phyloP scores from a whole-genome alignment of 768 basidiomycete genomes.

The Scleroderma citrinum region DNA sequence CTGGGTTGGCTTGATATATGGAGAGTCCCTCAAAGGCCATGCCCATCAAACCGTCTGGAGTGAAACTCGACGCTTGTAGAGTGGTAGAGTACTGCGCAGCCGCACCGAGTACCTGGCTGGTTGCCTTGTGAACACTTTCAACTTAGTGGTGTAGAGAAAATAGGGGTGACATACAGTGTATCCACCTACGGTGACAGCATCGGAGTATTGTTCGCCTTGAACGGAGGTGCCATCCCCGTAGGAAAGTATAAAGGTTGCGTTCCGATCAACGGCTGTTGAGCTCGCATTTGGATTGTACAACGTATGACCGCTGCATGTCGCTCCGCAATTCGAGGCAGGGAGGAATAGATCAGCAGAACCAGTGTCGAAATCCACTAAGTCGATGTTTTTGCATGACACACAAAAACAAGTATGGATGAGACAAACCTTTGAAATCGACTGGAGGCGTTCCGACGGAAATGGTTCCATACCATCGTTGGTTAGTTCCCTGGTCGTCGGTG shows the following conservation, averaged over 20 bases:
- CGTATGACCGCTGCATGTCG: conserved; percentile 29
- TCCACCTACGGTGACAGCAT: conserved; percentile 35
- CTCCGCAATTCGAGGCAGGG: conserved; percentile 22
- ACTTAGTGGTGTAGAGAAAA: conserved; percentile 3
- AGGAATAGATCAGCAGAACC: conserved; percentile 31
- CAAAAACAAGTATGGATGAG: not conserved
- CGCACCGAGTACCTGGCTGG: conserved; percentile 18
- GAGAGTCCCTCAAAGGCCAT: conserved; percentile 41
- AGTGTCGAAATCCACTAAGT: conserved; percentile 31
- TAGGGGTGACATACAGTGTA: conserved; percentile 7
- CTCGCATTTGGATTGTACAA: conserved; percentile 31
- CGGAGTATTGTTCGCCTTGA: conserved; percentile 33
- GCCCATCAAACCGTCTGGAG: conserved; percentile 33
- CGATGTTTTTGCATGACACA: not conserved
- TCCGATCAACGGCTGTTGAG: conserved; percentile 21
- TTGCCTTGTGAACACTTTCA: conserved; percentile 14
- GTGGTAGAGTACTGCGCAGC: conserved; percentile 13
- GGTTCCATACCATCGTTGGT: conserved; percentile 19
- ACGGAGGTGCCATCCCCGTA: conserved; percentile 43
- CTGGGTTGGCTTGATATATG: conserved; percentile 27
- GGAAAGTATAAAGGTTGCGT: conserved; percentile 25
- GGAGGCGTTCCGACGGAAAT: conserved; percentile 21
- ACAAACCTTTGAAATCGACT: conserved; percentile 15
- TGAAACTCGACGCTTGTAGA: conserved; percentile 9
- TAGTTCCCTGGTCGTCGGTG: conserved; percentile 5